Conservation (phyloP, 2,329 filamentous ascomycete species). For the Xylaria sp. region DNA sequence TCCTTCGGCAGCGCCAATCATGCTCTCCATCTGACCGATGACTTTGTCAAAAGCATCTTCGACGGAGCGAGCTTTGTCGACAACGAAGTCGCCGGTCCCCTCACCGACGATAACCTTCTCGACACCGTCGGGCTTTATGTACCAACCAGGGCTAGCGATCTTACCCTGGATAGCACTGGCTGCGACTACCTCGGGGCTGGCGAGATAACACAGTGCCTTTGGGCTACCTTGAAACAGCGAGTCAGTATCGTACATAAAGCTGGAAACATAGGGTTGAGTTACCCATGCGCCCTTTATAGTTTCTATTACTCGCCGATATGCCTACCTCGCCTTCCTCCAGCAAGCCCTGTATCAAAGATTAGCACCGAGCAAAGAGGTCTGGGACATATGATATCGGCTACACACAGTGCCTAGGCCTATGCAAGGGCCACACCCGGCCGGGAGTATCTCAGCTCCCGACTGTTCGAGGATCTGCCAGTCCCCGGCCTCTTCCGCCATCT, state of each 20-base stretch:
- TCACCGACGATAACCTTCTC: conserved; percentile 71
- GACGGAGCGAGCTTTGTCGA: conserved; percentile 67
- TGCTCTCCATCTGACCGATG: conserved; percentile 9
- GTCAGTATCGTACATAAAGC: conserved; percentile 64
- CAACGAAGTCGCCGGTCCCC: conserved; percentile 66
- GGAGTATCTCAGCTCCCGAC: conserved; percentile 73
- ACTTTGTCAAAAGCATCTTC: conserved; percentile 57
- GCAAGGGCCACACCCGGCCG: conserved; percentile 79
- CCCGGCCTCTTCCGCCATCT: conserved; percentile 74
- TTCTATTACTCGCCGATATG: conserved; percentile 81
- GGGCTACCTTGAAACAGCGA: conserved; percentile 69
- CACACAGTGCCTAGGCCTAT: conserved; percentile 82
- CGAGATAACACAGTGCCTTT: conserved; percentile 60
- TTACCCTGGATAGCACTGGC: conserved; percentile 77
- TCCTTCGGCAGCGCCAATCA: conserved; percentile 4
- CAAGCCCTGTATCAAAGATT: too few relatives aligned
- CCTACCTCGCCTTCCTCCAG: conserved; percentile 85
- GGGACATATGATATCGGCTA: too few relatives aligned
- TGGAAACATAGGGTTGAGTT: too few relatives aligned
- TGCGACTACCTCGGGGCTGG: conserved; percentile 87
- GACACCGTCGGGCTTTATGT: conserved; percentile 70
- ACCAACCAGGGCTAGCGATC: conserved; percentile 78
- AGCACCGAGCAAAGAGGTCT: too few relatives aligned
- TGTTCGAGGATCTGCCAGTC: conserved; percentile 84
- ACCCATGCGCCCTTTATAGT: conserved; percentile 92